A percentile compares a stretch with the other conserved stretches of the same genome.
These are phyloP conservation scores for Neodidymelliopsis sp. DNA, from an alignment of 2,329 filamentous ascomycete genomes.

Conservation along the genomic window DNA sequence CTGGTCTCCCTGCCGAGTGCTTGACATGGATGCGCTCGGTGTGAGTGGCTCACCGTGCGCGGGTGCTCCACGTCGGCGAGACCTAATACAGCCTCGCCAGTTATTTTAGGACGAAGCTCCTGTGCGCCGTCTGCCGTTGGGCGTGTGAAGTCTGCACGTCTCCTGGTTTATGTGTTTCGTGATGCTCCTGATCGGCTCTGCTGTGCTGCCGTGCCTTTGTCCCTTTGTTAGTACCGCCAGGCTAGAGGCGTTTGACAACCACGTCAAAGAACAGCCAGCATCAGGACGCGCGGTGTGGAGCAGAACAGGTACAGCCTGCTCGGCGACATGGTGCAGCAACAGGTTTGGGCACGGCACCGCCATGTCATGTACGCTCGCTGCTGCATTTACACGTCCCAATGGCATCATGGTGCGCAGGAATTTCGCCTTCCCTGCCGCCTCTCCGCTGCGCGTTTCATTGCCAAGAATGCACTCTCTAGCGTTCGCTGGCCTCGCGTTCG, in stretches of 20 bases:
- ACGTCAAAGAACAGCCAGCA: too few species aligned
- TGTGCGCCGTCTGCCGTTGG: constrained; percentile 30
- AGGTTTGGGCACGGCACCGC: constrained; percentile 2
- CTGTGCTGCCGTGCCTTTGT: background rate
- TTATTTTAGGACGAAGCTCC: constrained; percentile 34
- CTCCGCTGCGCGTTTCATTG: constrained; percentile 18
- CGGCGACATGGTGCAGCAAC: background rate
- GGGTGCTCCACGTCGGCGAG: constrained; percentile 11
- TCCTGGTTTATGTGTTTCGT: constrained; percentile 27
- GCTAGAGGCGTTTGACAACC: too few species aligned
- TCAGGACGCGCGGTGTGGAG: too few species aligned
- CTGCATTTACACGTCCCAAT: constrained; percentile 20
- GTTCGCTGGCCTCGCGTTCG: constrained; percentile 17
- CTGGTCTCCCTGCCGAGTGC: constrained; percentile 15
- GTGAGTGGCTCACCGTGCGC: constrained; percentile 14
- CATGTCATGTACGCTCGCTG: constrained; percentile 3
- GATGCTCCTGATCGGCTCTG: constrained; percentile 17
- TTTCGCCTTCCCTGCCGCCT: constrained; percentile 18
- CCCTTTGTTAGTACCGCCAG: too few species aligned
- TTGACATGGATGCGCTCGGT: constrained; percentile 16
- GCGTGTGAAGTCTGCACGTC: constrained; percentile 25
- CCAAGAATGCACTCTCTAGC: constrained; percentile 24
- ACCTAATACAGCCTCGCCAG: constrained; percentile 18
- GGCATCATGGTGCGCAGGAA: constrained; percentile 16
- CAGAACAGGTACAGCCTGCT: background rate